Base-by-base conservation (phyloP, 2,329 filamentous ascomycete species). In the Pleomassaria siparia region DNA sequence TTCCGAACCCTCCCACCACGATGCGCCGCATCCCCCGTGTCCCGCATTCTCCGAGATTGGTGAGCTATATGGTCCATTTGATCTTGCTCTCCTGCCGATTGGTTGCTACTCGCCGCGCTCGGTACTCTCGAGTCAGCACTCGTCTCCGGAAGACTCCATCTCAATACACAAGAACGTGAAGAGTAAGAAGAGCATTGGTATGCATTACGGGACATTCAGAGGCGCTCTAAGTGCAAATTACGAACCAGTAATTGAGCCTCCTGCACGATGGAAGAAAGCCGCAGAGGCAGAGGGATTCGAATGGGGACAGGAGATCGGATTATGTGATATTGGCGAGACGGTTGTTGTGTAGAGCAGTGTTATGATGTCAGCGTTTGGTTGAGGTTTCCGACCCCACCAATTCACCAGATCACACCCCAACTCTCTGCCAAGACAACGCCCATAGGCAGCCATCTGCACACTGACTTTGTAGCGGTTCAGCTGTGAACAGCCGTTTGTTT, bases 201-300 rank as follows among this genome's bases (percentile, higher is more conserved):
- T 79, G 77, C 77, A 80, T 48, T 80, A 74, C 51, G 77, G 77
- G 0, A 79, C 76, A 0, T 70, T 79, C 0, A 55, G 76, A 44
- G 75, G 76, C 13, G 71, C 68, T 0, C 56, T 78, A 3, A 75
- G 71, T 33, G 71, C 63, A 11, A 67, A 73, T 7, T 79, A 74
- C 46, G 77, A 80, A 50, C 76, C 77, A 43, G 77, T 79, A 1
- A 70, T 72, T 3, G 76, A 77, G 53, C 77, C 77, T 29, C 69
- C 74, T 6, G 59, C 65, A 47, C 59, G 74, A 44, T 80, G 75
- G 72, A 71, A 63, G 51, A 69, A 72, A 40, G 71, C 64, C 9
- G 74, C 72, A 6, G 71, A 77, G 53, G 71, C 71, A 25, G 70
- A 71, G 26, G 75, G 65, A 12, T 65, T 71, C 58, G 66, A 54